A percentile compares a stretch with the other conserved stretches of the same genome.
Conservation (phyloP, 305 asterid species). For the Ruellia speciosa region DNA sequence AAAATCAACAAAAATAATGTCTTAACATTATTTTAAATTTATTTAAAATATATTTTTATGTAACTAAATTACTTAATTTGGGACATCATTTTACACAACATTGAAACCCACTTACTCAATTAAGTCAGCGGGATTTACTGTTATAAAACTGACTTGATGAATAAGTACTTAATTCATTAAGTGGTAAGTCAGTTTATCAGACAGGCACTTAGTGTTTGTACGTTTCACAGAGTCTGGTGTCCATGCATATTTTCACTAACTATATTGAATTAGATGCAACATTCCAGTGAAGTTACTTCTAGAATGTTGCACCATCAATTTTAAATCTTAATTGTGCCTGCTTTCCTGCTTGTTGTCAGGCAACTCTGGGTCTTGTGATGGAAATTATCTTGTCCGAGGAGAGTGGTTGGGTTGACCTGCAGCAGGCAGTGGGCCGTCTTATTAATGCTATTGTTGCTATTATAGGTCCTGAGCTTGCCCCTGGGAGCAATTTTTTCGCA, state of each 20-base stretch:
- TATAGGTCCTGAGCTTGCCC: conserved; percentile 97
- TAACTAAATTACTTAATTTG: too few relatives aligned
- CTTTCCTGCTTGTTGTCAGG: conserved; percentile 41
- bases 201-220: too few relatives aligned
- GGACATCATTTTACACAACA: too few relatives aligned
- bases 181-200: too few relatives aligned
- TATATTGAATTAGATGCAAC: conserved; percentile 8
- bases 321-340: conserved; percentile 10
- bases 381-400: conserved; percentile 90
- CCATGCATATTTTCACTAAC: conserved; percentile 16
- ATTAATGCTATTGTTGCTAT: conserved; percentile 95
- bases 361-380: conserved; percentile 90
- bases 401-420: conserved; percentile 89
- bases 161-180: too few relatives aligned
- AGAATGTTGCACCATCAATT: conserved; percentile 15
- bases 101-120: too few relatives aligned
- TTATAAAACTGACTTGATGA: too few relatives aligned
- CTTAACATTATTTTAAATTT: too few relatives aligned
- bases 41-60: too few relatives aligned
- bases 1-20: too few relatives aligned
- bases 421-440: conserved; percentile 93
- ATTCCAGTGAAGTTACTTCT: conserved; percentile 2
- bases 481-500: conserved; percentile 93
- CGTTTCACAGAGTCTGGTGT: background rate
- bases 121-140: too few relatives aligned